Evolutionary conservation across 805 yeast genomes (phyloP).

Genomic region (Barnettozyma sp.): DNA sequence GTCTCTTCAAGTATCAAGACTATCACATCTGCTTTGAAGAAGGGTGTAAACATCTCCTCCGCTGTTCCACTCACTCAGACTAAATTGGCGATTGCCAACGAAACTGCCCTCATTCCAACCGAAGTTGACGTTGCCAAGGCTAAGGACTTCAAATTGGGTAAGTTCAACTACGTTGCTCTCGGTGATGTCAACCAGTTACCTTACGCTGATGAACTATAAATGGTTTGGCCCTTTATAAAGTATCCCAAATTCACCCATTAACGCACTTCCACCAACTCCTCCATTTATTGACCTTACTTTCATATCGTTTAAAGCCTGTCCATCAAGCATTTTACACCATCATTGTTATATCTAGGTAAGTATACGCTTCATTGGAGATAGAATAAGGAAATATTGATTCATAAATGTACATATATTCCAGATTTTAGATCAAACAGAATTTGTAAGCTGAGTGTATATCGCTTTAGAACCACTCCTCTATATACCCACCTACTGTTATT

Average conservation of each 20-base stretch:
- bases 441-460: too few species aligned
- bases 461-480: too few species aligned
- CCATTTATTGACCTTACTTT: too few species aligned
- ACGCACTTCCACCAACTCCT: too few species aligned
- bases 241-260: background rate
- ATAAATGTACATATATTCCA: constrained; percentile 8
- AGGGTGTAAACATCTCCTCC: constrained; percentile 49
- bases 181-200: constrained; percentile 88
- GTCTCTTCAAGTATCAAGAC: constrained; percentile 57
- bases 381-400: constrained; percentile 6
- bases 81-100: constrained; percentile 36
- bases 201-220: constrained; percentile 78
- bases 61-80: constrained; percentile 50
- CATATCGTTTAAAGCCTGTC: too few species aligned
- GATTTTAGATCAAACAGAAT: constrained; percentile 3
- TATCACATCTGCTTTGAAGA: constrained; percentile 45
- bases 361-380: constrained; percentile 6
- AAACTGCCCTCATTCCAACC: constrained; percentile 28
- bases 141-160: constrained; percentile 42
- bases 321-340: too few species aligned
- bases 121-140: constrained; percentile 33
- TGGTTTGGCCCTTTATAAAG: constrained; percentile 5
- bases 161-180: constrained; percentile 79
- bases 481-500: too few species aligned
- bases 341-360: constrained; percentile 2